These are phyloP conservation scores for Tolypocladium ophioglossoides DNA, from an alignment of 2,329 filamentous ascomycete species.

Conservation along the genomic window DNA sequence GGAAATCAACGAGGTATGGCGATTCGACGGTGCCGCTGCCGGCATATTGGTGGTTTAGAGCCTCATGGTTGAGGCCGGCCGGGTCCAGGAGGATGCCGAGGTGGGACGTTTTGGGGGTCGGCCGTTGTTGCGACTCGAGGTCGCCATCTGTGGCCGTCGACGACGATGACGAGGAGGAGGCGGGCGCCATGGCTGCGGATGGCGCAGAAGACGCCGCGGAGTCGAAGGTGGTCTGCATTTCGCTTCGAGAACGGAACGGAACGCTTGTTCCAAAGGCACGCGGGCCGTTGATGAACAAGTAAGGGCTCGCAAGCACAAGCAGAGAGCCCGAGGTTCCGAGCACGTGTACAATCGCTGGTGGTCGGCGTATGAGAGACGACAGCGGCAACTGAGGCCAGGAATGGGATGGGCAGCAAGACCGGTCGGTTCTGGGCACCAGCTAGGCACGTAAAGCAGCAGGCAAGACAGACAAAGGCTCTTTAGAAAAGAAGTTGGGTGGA, in stretches of 20 bases:
- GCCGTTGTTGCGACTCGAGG: constrained; percentile 28
- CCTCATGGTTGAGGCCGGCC: constrained; percentile 43
- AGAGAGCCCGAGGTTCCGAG: not conserved
- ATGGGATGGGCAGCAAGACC: too few species aligned
- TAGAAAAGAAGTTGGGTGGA: not conserved
- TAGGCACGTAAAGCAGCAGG: too few species aligned
- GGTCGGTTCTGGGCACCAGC: too few species aligned
- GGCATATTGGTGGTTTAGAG: constrained; percentile 43
- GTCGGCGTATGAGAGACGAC: not conserved
- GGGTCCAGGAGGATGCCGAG: constrained; percentile 47
- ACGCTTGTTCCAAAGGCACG: not conserved
- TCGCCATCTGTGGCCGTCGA: constrained; percentile 25
- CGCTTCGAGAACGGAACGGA: not conserved
- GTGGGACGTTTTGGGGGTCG: constrained; percentile 27
- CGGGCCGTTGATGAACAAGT: not conserved
- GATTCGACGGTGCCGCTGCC: constrained; percentile 55
- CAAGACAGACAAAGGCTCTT: not conserved
- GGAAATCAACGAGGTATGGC: constrained; percentile 59
- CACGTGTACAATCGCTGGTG: not conserved
- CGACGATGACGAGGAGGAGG: not conserved
- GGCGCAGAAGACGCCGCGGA: not conserved
- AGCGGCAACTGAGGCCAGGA: not conserved
- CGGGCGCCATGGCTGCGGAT: constrained; percentile 3
- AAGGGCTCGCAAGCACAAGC: not conserved
- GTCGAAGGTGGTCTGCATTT: not conserved